Evolutionary conservation across 2,329 filamentous ascomycete species (phyloP).

Genomic region (Fusarium sp.): DNA sequence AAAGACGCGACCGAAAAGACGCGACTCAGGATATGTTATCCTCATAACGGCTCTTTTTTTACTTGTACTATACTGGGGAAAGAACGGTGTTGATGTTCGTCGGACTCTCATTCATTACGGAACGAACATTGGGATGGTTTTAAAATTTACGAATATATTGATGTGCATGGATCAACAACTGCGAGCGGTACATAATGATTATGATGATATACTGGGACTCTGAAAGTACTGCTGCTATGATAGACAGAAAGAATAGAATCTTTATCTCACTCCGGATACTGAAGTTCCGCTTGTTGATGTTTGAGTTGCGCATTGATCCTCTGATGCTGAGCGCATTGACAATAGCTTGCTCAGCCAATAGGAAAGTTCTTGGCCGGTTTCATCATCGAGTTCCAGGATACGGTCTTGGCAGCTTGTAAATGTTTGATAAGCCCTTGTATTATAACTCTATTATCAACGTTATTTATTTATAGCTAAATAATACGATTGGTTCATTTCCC

Average conservation of each 20-base stretch:
- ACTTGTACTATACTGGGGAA: neutral
- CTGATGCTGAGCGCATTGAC: neutral
- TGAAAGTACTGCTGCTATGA: neutral
- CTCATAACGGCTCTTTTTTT: neutral
- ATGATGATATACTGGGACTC: neutral
- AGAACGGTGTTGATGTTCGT: neutral
- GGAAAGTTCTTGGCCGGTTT: neutral
- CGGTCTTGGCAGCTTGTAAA: neutral
- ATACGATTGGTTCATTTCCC: neutral
- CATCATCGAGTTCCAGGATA: neutral
- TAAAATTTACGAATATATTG: slow-evolving; percentile 6
- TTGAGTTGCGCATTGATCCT: neutral
- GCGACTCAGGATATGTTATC: neutral
- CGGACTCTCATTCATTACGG: neutral
- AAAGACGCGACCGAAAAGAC: neutral
- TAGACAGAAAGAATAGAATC: neutral
- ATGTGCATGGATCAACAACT: neutral
- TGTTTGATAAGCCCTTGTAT: neutral
- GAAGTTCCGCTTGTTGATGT: neutral
- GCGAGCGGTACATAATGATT: neutral
- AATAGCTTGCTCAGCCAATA: neutral
- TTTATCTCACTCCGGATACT: neutral
- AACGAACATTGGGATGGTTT: neutral
- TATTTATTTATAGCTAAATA: neutral
- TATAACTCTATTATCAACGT: neutral